Base-by-base conservation (phyloP, 2,329 filamentous ascomycete species). In the Ophiostoma piceae region DNA sequence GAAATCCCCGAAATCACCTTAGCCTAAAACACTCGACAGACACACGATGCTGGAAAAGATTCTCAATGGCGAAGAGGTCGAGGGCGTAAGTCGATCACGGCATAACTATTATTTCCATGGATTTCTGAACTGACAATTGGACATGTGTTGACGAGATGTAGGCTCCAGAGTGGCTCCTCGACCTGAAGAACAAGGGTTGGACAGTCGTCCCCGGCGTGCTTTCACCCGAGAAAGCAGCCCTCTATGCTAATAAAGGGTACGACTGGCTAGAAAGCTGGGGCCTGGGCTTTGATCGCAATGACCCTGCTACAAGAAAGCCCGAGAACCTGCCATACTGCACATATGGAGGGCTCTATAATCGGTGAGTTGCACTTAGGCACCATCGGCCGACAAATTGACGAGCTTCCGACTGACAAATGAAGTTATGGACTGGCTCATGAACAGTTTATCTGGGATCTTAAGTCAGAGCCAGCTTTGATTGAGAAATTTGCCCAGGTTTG, bases 181-280 rank as follows among this genome's bases (percentile, higher is more conserved):
- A 65, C 62, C 35, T 68, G 11, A 37, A 57, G 12, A 54, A n/a
- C 67, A 68, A 68, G 35, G 67, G 67, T 32, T 68, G 67, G 67
- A 54, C 43, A 12, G 67, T 68, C 32, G 67, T 68, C 16, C 47
- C 35, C n/a, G 51, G 43, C 9, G 67, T 57, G 19, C 29, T 68
- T n/a, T 16, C 67, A n/a, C 8, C n/a, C n/a, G 67, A 68, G n/a
- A 68, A 60, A 12, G 67, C 67, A 19, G 47, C 54, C 3, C 29
- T 14, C 51, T 68, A 60, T 41, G 67, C 67, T 19, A 35, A 41
- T 32, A 57, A 60, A 19, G 47, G 47, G 32, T 68, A 68, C 51
- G 67, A 68, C 9, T 68, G 67, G 67, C 67, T 68, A 4, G 67
- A 68, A 51, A 60, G 67, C 51, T 68, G 67, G 67, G 47, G 35